Evolutionary conservation across 495 filamentous ascomycete species (phyloP), one percentile per base, ranked within the genome.

Genomic region (Xylaria intraflava): DNA sequence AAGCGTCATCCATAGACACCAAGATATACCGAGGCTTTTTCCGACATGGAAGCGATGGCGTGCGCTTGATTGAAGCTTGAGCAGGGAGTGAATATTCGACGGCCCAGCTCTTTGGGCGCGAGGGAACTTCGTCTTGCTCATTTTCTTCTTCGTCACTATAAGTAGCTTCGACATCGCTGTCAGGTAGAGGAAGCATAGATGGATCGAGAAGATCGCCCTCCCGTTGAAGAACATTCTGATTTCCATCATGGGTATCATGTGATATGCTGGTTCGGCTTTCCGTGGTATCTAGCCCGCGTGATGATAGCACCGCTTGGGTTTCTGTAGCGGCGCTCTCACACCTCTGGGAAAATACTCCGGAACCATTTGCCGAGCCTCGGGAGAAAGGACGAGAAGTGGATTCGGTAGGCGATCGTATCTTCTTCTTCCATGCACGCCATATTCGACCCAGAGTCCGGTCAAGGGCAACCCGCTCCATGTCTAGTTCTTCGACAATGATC

Each of bases 341-440:
- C 20, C 72, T 64, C 43, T 72, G 29, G 43, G 69, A 64, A 2
- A 49, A 60, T 12, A 59, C 47, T 36, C 46, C 61, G 12, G 53
- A 61, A 4, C 50, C 53, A 42, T 49, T 52, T 4, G 43, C 49
- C 27, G 74, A 76, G 43, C 70, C 71, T 23, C 65, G 62, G 10
- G 74, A 77, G 45, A 64, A 71, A 1, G 73, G 71, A 19, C 69
- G 62, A 14, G 59, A 55, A 53, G 68, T 66, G 24, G 64, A 56
- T 41, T 73, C 72, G 54, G 63, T 55, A 6, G 78, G 75, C 16
- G 74, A 74, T 31, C 84, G 79, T 53, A 87, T 79, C 53, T 83
- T 83, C 70, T 95, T 94, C 65, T 91, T 88, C 94, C 94, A 99
- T 27, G 88, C 86, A 60, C 94, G 82, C 94, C 94, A 99, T 27